phyloP scores from a whole-genome alignment of 371 early-diverging fungal genomes.

The Aphelidium insulamus region DNA sequence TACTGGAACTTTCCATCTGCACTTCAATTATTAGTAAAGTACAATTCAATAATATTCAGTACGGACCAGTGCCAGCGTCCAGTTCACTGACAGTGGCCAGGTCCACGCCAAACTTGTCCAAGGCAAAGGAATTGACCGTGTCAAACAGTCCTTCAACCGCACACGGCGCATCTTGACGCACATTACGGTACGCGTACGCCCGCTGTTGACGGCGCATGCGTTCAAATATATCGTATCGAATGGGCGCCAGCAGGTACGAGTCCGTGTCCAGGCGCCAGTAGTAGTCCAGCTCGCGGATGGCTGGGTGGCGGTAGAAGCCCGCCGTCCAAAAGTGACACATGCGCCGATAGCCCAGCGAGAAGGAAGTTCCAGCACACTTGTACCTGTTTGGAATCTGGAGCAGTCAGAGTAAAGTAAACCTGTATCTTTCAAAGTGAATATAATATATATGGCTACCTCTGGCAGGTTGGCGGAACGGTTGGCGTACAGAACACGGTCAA shows the following conservation, averaged over 20 bases:
- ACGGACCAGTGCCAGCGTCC: conserved; percentile 1
- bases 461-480: no score
- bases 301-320: conserved; percentile 4
- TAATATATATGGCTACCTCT: no score
- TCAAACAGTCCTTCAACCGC: conserved; percentile 5
- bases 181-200: conserved; percentile 5
- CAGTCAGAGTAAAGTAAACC: no score
- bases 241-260: conserved; percentile 2
- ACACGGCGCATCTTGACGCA: conserved; percentile 4
- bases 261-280: conserved; percentile 8
- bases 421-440: no score
- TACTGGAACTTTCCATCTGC: conserved; percentile 2
- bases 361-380: no score
- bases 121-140: no score
- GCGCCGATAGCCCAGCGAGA: conserved; percentile 8
- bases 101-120: conserved; percentile 5
- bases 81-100: conserved; percentile 2
- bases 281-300: conserved; percentile 4
- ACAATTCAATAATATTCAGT: conserved; percentile 3
- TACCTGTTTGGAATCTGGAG: no score
- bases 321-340: conserved; percentile 8
- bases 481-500: no score
- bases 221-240: conserved; percentile 5
- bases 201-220: conserved; percentile 4
- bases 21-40: conserved; percentile 2